A percentile compares a stretch with the other conserved stretches of the same genome.
phyloP scores from a whole-genome alignment of 192 early-diverging fungal species.

The Podila verticillata region DNA sequence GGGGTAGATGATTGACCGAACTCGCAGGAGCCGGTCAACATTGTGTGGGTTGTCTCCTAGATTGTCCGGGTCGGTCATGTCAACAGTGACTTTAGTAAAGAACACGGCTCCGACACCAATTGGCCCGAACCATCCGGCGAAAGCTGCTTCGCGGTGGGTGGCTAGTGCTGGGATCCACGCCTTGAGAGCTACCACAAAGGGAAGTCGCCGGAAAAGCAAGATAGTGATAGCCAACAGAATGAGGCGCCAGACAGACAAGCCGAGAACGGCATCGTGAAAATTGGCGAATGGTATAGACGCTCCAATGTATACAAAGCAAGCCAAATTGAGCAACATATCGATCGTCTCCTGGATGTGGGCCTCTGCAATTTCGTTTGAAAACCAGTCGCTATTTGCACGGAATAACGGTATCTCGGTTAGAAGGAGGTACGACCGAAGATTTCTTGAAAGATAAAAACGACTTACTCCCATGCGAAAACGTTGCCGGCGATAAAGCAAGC shows the following conservation, averaged over 20 bases:
- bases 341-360: slow-evolving; percentile 86
- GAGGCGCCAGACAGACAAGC: slow-evolving; percentile 71
- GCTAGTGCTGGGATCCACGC: slow-evolving; percentile 71
- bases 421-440: background rate
- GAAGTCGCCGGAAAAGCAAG: slow-evolving; percentile 76
- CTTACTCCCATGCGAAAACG: slow-evolving; percentile 79
- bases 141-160: slow-evolving; percentile 76
- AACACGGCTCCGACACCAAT: slow-evolving; percentile 69
- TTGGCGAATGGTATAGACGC: slow-evolving; percentile 76
- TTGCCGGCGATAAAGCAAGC: slow-evolving; percentile 76
- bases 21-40: slow-evolving; percentile 19
- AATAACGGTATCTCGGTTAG: background rate
- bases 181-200: slow-evolving; percentile 67
- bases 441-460: background rate
- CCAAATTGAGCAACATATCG: slow-evolving; percentile 83
- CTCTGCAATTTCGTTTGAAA: slow-evolving; percentile 76
- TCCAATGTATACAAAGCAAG: slow-evolving; percentile 94
- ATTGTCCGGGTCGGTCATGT: slow-evolving; percentile 26
- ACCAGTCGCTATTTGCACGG: slow-evolving; percentile 73
- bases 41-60: slow-evolving; percentile 34
- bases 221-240: slow-evolving; percentile 65
- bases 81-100: slow-evolving; percentile 48
- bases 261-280: slow-evolving; percentile 62
- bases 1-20: slow-evolving; percentile 53
- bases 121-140: slow-evolving; percentile 93